Evolutionary conservation across 2,329 filamentous ascomycete genomes (phyloP).

Genomic region (Penicillium nordicum): DNA sequence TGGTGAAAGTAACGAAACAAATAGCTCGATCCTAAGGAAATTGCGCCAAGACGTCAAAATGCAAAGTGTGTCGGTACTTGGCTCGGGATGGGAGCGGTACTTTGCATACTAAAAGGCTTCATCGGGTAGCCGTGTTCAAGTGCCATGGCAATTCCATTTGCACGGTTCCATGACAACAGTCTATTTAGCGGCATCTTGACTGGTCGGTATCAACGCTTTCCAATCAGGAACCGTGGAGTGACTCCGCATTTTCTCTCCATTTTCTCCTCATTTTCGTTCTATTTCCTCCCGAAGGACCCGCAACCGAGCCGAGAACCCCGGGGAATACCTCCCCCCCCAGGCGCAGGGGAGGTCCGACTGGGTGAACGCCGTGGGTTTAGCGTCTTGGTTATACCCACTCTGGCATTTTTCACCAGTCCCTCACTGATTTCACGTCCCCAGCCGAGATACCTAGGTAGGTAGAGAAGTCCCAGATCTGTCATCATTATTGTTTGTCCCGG

Average conservation of each 20-base stretch:
- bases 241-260: constrained; percentile 17
- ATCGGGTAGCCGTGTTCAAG: constrained; percentile 21
- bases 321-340: constrained; percentile 8
- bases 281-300: neutral
- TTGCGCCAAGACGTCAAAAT: constrained; percentile 2
- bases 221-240: constrained; percentile 12
- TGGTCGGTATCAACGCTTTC: neutral
- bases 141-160: constrained; percentile 11
- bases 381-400: constrained; percentile 8
- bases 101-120: neutral
- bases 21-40: neutral
- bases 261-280: neutral
- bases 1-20: neutral
- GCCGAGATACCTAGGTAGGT: neutral
- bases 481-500: neutral
- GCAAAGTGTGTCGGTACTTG: constrained; percentile 16
- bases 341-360: neutral
- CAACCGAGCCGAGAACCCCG: constrained; percentile 16
- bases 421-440: constrained; percentile 3
- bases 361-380: neutral
- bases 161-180: neutral
- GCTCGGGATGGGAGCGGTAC: neutral
- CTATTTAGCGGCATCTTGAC: neutral
- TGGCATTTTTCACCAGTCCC: neutral
- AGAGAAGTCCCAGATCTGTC: neutral